Evolutionary conservation across 2,329 filamentous ascomycete species (phyloP), one percentile per base, ranked within the genome.

Genomic region (Nemania serpens): DNA sequence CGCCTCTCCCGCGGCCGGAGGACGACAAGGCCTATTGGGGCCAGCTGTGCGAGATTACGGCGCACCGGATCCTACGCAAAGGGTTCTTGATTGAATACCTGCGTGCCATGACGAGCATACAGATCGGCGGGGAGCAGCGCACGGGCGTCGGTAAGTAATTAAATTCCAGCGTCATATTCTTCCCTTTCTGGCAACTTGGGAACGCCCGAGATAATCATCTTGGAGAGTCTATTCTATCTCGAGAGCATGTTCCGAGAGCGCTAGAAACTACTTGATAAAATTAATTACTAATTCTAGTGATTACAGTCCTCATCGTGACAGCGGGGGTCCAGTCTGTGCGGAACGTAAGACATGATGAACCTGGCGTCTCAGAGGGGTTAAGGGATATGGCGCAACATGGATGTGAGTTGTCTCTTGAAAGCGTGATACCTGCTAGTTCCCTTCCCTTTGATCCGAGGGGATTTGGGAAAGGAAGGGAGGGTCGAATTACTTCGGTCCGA

Each of bases 341-440:
- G 7, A 9, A 45, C 6, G 45, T 67, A 3, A 20, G n/a, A 11
- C 56, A 60, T 39, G 58, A 50, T 1, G 42, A 39, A 3, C n/a
- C 63, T 5, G 65, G 65, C 3, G 12, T 67, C 13, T 13, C 22
- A 1, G 65, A 67, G n/a, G 63, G 63, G 4, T 17, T 67, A 11
- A 34, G 9, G 41, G 61, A 66, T 49, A 66, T 67, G 48, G 63
- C 61, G n/a, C 12, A 46, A 10, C 48, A 64, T 22, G 65, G 65
- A 42, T 15, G 59, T 59, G 34, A 61, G 61, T 63, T 34, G 3
- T 1, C 1, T 34, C 46, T 41, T 25, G 4, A 18, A 18, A 17
- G 39, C 22, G 15, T 1, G 34, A 12, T 37, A n/a, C 11, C 17
- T 15, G 5, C 25, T 22, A 20, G 34, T 20, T 22, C 13, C 2